A percentile compares a stretch with the other conserved stretches of the same genome.
These are phyloP conservation scores for Elongisporangium anandrum DNA, from an alignment of 352 stramenopile genomes.

Conservation along the genomic window DNA sequence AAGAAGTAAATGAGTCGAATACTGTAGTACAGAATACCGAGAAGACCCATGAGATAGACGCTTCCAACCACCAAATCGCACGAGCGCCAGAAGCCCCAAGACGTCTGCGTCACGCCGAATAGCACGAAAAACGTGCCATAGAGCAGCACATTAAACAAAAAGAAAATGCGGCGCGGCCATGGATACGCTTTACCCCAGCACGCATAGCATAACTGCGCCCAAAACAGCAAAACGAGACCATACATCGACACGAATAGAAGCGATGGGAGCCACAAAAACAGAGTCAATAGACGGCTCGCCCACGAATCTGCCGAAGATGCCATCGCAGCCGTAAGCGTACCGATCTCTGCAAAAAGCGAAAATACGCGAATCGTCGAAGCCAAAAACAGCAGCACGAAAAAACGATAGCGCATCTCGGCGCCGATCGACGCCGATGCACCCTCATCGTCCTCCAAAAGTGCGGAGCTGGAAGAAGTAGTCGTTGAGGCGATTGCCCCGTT, in stretches of 20 bases:
- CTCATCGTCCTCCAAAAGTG: conserved; percentile 47
- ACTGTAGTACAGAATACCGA: conserved; percentile 79
- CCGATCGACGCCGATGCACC: conserved; percentile 56
- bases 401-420: conserved; percentile 66
- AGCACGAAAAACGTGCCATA: conserved; percentile 56
- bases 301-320: conserved; percentile 37
- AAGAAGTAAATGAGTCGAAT: conserved; percentile 79
- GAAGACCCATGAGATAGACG: conserved; percentile 60
- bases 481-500: neutral
- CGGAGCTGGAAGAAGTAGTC: conserved; percentile 20
- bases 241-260: conserved; percentile 87
- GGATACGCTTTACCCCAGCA: conserved; percentile 73
- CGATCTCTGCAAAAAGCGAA: conserved; percentile 57
- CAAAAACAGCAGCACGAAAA: conserved; percentile 75
- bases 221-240: conserved; percentile 80
- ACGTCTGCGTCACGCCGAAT: conserved; percentile 35
- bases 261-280: conserved; percentile 73
- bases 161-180: conserved; percentile 71
- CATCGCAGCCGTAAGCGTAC: conserved; percentile 35
- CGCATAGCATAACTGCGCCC: conserved; percentile 80
- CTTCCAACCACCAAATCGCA: conserved; percentile 63
- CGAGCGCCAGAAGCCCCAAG: conserved; percentile 53
- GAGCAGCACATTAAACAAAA: conserved; percentile 69
- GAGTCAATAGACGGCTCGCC: conserved; percentile 38
- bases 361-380: conserved; percentile 54